These are phyloP conservation scores for Apiospora sp. DNA, from an alignment of 2,329 filamentous ascomycete species.

Conservation along the genomic window DNA sequence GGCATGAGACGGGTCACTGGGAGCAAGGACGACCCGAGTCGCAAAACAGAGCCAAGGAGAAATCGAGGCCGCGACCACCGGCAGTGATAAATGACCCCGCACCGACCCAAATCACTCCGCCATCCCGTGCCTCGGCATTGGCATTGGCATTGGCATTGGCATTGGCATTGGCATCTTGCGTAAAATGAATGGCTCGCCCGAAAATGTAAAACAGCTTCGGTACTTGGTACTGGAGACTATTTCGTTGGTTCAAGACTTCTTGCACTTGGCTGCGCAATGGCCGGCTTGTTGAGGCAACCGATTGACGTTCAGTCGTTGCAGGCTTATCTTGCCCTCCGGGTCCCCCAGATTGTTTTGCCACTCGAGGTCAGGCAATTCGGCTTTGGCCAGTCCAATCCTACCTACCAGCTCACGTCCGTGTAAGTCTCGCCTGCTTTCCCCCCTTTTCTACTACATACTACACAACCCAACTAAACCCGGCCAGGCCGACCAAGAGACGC, in stretches of 20 bases:
- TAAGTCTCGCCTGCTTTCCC: not conserved
- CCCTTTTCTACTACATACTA: conserved; percentile 32
- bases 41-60: too few species aligned
- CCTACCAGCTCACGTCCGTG: conserved; percentile 82
- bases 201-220: not conserved
- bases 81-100: not conserved
- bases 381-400: conserved; percentile 97
- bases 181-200: not conserved
- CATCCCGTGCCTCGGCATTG: conserved; percentile 1
- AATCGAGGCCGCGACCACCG: conserved; percentile 7
- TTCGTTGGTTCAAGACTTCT: too few species aligned
- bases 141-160: too few species aligned
- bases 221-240: not conserved
- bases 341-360: conserved; percentile 82
- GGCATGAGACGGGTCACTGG: not conserved
- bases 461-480: conserved; percentile 49
- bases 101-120: not conserved
- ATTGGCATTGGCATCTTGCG: not conserved
- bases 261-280: conserved; percentile 65
- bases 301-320: conserved; percentile 85
- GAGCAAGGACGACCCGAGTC: too few species aligned
- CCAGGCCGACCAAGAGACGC: conserved; percentile 45
- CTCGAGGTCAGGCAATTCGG: conserved; percentile 95
- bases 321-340: conserved; percentile 77
- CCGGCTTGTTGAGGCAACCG: conserved; percentile 86